phyloP scores from a whole-genome alignment of 2,329 filamentous ascomycete species.

The Microdochium bolleyi region DNA sequence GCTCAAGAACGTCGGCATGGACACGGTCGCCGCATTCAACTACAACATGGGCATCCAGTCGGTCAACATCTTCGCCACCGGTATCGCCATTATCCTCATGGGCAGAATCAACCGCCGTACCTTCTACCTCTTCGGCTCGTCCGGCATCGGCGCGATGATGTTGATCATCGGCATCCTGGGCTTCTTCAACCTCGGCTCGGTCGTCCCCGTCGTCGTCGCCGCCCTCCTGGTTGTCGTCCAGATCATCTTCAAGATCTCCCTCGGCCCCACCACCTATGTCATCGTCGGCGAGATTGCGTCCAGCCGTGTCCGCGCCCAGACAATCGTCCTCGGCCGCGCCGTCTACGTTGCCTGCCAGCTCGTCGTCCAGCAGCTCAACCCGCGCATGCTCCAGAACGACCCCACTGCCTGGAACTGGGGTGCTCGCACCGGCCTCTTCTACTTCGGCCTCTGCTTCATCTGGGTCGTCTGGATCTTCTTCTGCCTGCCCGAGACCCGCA shows the following conservation, averaged over 20 bases:
- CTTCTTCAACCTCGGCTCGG: constrained; percentile 18
- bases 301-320: constrained; percentile 33
- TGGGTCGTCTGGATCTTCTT: constrained; percentile 34
- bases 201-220: constrained; percentile 24
- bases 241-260: constrained; percentile 32
- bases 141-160: constrained; percentile 27
- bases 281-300: constrained; percentile 37
- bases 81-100: constrained; percentile 28
- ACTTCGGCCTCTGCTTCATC: constrained; percentile 27
- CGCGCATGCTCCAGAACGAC: constrained; percentile 23
- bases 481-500: constrained; percentile 35
- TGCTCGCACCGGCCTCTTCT: constrained; percentile 28
- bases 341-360: constrained; percentile 33
- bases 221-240: constrained; percentile 23
- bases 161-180: constrained; percentile 32
- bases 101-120: constrained; percentile 27
- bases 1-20: constrained; percentile 41
- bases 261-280: constrained; percentile 34
- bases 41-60: constrained; percentile 40
- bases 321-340: constrained; percentile 32
- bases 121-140: constrained; percentile 31
- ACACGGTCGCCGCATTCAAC: constrained; percentile 30
- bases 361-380: constrained; percentile 26
- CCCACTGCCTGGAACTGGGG: constrained; percentile 21
- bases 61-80: constrained; percentile 31